Base-by-base conservation (phyloP, 2,329 filamentous ascomycete genomes). In the Fusarium sp. region DNA sequence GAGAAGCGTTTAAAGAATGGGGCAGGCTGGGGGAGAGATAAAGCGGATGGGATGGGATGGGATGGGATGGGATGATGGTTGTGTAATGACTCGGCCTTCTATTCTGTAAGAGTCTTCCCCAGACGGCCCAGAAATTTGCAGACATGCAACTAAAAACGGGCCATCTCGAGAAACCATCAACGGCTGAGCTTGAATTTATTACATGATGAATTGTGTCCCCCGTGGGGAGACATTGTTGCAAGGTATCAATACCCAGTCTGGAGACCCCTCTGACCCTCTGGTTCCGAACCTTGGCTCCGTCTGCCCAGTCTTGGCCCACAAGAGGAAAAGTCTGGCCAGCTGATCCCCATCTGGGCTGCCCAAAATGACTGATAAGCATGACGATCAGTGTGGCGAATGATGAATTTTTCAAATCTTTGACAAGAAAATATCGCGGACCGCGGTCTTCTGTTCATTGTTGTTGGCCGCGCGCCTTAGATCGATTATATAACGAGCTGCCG, bases 331-430 rank as follows among this genome's bases (percentile, higher is more conserved):
- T n/a, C 15, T 5, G 32, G 17, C 37, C 29, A 45, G 56, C 39
- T 21, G 47, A 59, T 53, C n/a, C 2, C 27, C 27, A 32, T 58
- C 23, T 32, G 23, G 13, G 36, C 29, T 54, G 42, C 48, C 54
- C 9, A 17, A 39, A 53, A 31, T 6, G 33, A 42, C 38, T 39
- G 29, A 43, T 32, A 4, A 21, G 31, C 35, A 48, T 54, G 56
- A 29, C 38, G 56, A 60, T 60, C 55, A 4, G 1, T 9, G 56
- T 59, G 56, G 56, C 56, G 33, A 59, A 35, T 59, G 56, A 55
- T 55, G 33, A 59, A 35, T 15, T 15, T 6, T 14, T 15, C n/a
- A 35, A 15, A 13, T 19, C 35, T 45, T 53, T 14, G 21, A 19
- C 25, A 9, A 23, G 19, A 39, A 25, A 39, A n/a, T n/a, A 39